A percentile compares a stretch with the other conserved stretches of the same genome.
Evolutionary conservation across 768 basidiomycete genomes (phyloP).

Genomic region (Psilocybe cubensis): DNA sequence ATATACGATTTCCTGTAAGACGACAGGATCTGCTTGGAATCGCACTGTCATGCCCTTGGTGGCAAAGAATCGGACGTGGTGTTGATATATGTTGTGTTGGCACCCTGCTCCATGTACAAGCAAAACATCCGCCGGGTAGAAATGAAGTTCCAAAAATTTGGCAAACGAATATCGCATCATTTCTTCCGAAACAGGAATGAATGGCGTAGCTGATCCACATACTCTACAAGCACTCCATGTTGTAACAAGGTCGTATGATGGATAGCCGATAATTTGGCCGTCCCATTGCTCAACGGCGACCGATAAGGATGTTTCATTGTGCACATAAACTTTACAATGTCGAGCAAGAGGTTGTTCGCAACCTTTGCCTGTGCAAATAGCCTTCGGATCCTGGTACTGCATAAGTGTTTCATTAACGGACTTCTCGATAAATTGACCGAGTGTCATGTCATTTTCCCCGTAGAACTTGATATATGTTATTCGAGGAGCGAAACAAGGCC

Average conservation of each 20-base stretch:
- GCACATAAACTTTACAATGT: conserved; percentile 91
- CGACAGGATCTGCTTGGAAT: conserved; percentile 84
- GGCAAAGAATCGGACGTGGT: conserved; percentile 92
- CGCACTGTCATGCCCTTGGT: conserved; percentile 83
- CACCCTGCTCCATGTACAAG: conserved; percentile 89
- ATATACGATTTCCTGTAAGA: conserved; percentile 84
- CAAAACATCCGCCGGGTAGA: conserved; percentile 88
- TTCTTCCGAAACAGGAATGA: conserved; percentile 88
- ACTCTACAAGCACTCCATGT: conserved; percentile 91
- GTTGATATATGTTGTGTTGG: conserved; percentile 91
- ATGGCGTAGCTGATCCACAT: conserved; percentile 80
- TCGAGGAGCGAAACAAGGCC: conserved; percentile 77
- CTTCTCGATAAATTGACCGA: conserved; percentile 92
- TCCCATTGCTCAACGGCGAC: conserved; percentile 92
- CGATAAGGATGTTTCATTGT: conserved; percentile 81
- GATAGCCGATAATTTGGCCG: conserved; percentile 68
- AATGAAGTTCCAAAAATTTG: conserved; percentile 94
- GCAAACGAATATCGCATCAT: conserved; percentile 95
- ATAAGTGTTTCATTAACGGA: conserved; percentile 68
- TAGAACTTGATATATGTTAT: conserved; percentile 86
- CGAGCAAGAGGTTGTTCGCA: conserved; percentile 81
- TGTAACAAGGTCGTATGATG: conserved; percentile 77
- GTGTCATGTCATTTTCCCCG: conserved; percentile 88
- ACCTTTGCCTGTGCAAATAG: conserved; percentile 80
- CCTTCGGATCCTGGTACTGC: conserved; percentile 73